Conservation (phyloP, 2,329 filamentous ascomycete species). For the Penicillium griseofulvum region DNA sequence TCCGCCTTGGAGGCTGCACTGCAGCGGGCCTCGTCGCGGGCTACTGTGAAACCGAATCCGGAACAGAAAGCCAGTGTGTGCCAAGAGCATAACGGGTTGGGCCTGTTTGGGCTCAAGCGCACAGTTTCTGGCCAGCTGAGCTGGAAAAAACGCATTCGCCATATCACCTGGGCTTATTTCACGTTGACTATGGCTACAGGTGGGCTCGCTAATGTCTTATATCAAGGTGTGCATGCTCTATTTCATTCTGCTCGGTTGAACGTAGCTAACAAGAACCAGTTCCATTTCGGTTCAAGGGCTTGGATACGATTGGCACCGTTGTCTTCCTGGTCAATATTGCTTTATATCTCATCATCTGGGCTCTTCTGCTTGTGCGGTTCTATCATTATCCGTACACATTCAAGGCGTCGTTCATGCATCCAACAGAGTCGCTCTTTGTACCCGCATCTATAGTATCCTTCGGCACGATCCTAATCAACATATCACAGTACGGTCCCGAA, state of each 20-base stretch:
- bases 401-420: slow-evolving; percentile 68
- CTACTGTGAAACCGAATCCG: slow-evolving; percentile 8
- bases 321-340: slow-evolving; percentile 64
- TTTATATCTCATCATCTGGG: slow-evolving; percentile 62
- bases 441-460: slow-evolving; percentile 67
- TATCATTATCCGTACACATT: slow-evolving; percentile 68
- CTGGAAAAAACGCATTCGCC: slow-evolving; percentile 57
- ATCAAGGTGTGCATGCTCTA: slow-evolving; percentile 47
- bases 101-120: slow-evolving; percentile 13
- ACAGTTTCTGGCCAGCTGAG: slow-evolving; percentile 31
- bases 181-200: slow-evolving; percentile 65
- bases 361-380: slow-evolving; percentile 67
- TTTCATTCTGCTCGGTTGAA: not conserved
- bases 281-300: slow-evolving; percentile 55
- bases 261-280: slow-evolving; percentile 34
- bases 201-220: slow-evolving; percentile 59
- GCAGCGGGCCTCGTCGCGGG: slow-evolving; percentile 22
- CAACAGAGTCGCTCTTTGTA: slow-evolving; percentile 74
- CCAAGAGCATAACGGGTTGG: slow-evolving; percentile 15
- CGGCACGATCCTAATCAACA: slow-evolving; percentile 74
- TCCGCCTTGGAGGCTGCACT: slow-evolving; percentile 29
- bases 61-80: slow-evolving; percentile 7
- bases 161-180: slow-evolving; percentile 77
- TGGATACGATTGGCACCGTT: slow-evolving; percentile 58
- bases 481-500: slow-evolving; percentile 71